Conservation (phyloP, 805 yeast genomes). For the Candida incommunis region DNA sequence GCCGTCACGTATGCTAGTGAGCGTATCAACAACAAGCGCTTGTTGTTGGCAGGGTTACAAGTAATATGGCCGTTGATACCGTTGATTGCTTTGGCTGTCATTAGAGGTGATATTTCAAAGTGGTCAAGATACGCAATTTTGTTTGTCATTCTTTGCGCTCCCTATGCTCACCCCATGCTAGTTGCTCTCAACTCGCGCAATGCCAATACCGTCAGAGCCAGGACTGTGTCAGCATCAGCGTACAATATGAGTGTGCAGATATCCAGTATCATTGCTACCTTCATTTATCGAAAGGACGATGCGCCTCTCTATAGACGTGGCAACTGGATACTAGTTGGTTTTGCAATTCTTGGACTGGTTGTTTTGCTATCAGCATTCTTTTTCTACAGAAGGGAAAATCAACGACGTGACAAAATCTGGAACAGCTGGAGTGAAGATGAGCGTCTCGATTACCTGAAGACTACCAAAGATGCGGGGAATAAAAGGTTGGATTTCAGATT, state of each 20-base stretch:
- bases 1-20: constrained; percentile 2
- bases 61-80: constrained; percentile 4
- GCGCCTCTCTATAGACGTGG: constrained; percentile 38
- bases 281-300: constrained; percentile 35
- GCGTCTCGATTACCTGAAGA: constrained; percentile 30
- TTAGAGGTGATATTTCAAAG: constrained; percentile 9
- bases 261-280: constrained; percentile 31
- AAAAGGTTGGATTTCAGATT: constrained; percentile 41
- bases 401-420: constrained; percentile 34
- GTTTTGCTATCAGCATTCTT: constrained; percentile 13
- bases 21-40: constrained; percentile 2
- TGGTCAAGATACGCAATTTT: constrained; percentile 16
- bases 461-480: constrained; percentile 40
- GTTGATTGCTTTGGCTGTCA: constrained; percentile 1
- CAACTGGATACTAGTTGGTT: constrained; percentile 16
- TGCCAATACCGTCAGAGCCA: constrained; percentile 35
- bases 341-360: constrained; percentile 2
- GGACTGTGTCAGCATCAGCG: constrained; percentile 40
- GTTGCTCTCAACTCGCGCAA: constrained; percentile 39
- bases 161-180: constrained; percentile 31
- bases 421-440: constrained; percentile 34
- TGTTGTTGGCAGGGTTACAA: constrained; percentile 5
- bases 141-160: constrained; percentile 11
- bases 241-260: constrained; percentile 42
- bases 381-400: constrained; percentile 22